Conservation (phyloP, 1,284 basidiomycete genomes). For the Cryptococcus sp. region DNA sequence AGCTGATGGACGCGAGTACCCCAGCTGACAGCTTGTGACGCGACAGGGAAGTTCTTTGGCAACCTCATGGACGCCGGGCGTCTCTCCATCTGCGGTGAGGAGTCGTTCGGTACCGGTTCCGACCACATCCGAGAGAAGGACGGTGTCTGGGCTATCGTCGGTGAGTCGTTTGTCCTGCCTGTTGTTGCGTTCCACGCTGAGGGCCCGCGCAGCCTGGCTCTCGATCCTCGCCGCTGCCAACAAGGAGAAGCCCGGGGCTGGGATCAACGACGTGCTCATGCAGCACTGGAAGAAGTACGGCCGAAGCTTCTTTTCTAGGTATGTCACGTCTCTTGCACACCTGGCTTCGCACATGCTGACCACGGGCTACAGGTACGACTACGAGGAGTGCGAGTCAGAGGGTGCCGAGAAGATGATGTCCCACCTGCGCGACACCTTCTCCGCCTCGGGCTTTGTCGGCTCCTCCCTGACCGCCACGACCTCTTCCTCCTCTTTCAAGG, state of each 20-base stretch:
- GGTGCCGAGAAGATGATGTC: constrained; percentile 83
- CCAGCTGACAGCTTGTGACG: not conserved
- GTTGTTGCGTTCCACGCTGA: not conserved
- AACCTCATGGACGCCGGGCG: constrained; percentile 99
- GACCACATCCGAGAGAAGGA: constrained; percentile 99
- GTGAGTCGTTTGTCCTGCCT: constrained; percentile 51
- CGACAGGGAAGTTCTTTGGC: constrained; percentile 96
- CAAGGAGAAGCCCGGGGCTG: constrained; percentile 69
- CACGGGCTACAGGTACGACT: constrained; percentile 67
- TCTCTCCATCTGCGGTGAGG: constrained; percentile 96
- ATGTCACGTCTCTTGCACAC: not conserved
- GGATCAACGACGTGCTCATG: constrained; percentile 84
- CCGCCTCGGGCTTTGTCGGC: constrained; percentile 63
- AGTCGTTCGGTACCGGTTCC: constrained; percentile 98
- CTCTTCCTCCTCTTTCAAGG: constrained; percentile 69
- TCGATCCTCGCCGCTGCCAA: constrained; percentile 95
- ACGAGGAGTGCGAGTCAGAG: constrained; percentile 92
- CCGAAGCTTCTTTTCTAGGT: constrained; percentile 92
- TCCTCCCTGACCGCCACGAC: constrained; percentile 64
- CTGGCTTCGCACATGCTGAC: too few species aligned
- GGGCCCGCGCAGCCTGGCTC: constrained; percentile 70
- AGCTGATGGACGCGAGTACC: not conserved
- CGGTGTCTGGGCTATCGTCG: constrained; percentile 93
- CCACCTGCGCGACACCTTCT: constrained; percentile 69
- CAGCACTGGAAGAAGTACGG: constrained; percentile 90